These are phyloP conservation scores for Paradendryphiella salina DNA, from an alignment of 2,329 filamentous ascomycete species.

Conservation along the genomic window DNA sequence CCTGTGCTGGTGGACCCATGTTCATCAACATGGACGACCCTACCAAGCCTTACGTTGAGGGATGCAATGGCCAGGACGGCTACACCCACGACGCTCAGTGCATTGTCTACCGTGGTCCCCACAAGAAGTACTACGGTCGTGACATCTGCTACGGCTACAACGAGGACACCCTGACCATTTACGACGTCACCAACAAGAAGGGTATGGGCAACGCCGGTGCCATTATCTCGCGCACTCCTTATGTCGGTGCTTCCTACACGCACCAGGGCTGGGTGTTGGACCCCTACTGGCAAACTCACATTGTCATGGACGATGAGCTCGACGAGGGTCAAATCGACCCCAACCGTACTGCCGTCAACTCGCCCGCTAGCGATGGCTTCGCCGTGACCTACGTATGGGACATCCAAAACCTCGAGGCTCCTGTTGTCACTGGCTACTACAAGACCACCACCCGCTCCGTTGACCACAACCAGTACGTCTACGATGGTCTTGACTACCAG, in stretches of 20 bases:
- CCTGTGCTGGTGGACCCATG: conserved; percentile 58
- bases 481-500: conserved; percentile 49
- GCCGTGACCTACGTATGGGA: conserved; percentile 46
- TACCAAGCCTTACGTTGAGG: conserved; percentile 50
- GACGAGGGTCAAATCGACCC: conserved; percentile 44
- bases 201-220: conserved; percentile 57
- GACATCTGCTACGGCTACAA: conserved; percentile 64
- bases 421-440: conserved; percentile 49
- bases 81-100: conserved; percentile 66
- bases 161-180: conserved; percentile 57
- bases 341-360: conserved; percentile 29
- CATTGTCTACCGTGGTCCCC: conserved; percentile 59
- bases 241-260: conserved; percentile 59
- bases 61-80: conserved; percentile 59
- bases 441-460: conserved; percentile 46
- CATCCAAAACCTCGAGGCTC: conserved; percentile 43
- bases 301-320: conserved; percentile 47
- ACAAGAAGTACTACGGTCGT: conserved; percentile 53
- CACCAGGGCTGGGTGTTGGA: conserved; percentile 62
- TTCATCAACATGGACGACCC: conserved; percentile 62
- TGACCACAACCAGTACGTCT: conserved; percentile 54
- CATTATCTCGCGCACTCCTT: conserved; percentile 59
- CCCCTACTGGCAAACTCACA: conserved; percentile 41
- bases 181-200: conserved; percentile 58
- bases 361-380: conserved; percentile 40